Conservation (phyloP, 139 green algal genomes). For the Pycnococcus provasolii region DNA sequence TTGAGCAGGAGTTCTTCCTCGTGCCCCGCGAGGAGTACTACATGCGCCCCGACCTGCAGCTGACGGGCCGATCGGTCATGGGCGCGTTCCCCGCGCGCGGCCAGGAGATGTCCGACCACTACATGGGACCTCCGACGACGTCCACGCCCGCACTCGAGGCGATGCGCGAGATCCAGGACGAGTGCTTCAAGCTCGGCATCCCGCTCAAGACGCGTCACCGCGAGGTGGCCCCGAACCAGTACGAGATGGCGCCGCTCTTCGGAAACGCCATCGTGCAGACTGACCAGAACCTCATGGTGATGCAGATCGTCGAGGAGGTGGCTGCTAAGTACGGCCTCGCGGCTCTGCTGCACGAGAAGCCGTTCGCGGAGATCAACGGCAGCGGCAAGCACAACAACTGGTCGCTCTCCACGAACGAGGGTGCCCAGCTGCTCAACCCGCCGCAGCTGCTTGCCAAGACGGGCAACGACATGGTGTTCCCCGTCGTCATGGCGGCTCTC, state of each 20-base stretch:
- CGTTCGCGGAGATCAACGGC: constrained; percentile 30
- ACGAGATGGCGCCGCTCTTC: constrained; percentile 32
- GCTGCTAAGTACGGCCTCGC: constrained; percentile 27
- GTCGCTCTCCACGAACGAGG: constrained; percentile 20
- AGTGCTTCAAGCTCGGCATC: constrained; percentile 31
- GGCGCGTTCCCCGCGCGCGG: constrained; percentile 18
- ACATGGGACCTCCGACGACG: constrained; percentile 26
- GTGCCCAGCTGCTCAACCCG: constrained; percentile 28
- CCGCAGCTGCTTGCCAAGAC: constrained; percentile 5
- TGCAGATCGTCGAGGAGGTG: constrained; percentile 33
- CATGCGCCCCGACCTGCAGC: constrained; percentile 28
- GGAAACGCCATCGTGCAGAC: constrained; percentile 22
- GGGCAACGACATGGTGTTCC: constrained; percentile 17
- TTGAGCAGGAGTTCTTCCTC: constrained; percentile 34
- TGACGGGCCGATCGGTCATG: constrained; percentile 22
- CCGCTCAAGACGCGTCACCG: constrained; percentile 30
- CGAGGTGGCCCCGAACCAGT: constrained; percentile 33
- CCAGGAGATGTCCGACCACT: constrained; percentile 28
- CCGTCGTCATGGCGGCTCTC: constrained; percentile 24
- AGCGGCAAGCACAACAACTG: constrained; percentile 35
- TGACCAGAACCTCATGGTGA: constrained; percentile 31
- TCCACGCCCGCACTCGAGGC: constrained; percentile 9
- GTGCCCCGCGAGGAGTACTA: constrained; percentile 19
- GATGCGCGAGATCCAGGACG: constrained; percentile 27
- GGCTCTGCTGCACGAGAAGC: constrained; percentile 32